A percentile compares a stretch with the other conserved stretches of the same genome.
These are phyloP conservation scores for Aspergillus clavatus DNA, from an alignment of 2,329 filamentous ascomycete species.

Conservation along the genomic window DNA sequence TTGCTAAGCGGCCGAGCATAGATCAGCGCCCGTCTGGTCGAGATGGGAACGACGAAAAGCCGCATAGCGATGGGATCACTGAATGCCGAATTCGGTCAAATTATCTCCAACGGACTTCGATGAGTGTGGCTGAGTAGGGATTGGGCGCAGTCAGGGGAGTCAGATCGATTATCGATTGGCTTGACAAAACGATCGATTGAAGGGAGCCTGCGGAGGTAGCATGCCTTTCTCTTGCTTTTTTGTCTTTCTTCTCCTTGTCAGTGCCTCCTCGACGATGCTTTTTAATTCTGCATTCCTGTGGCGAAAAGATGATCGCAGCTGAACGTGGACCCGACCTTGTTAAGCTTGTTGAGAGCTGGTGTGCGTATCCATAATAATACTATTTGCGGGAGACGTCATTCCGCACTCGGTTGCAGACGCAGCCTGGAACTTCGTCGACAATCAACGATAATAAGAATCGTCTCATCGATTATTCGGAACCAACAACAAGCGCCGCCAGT, in stretches of 20 bases:
- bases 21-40: slow-evolving; percentile 81
- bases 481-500: no score
- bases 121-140: slow-evolving; percentile 7
- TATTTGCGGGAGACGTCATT: slow-evolving; percentile 23
- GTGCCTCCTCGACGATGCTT: not conserved
- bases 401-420: no score
- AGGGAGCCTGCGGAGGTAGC: slow-evolving; percentile 15
- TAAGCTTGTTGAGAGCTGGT: not conserved
- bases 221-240: slow-evolving; percentile 15
- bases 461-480: no score
- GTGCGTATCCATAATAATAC: not conserved
- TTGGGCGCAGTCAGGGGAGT: slow-evolving; percentile 10
- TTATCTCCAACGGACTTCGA: slow-evolving; percentile 1
- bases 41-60: slow-evolving; percentile 88
- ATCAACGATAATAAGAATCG: no score
- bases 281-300: not conserved
- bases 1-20: slow-evolving; percentile 76
- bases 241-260: not conserved
- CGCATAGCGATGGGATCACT: slow-evolving; percentile 60
- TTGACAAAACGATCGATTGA: slow-evolving; percentile 14
- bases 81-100: not conserved
- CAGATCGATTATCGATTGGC: slow-evolving; percentile 18
- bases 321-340: not conserved
- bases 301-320: not conserved
- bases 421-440: no score